Conservation (phyloP, 805 yeast genomes). For the Metschnikowia picachoensis region DNA sequence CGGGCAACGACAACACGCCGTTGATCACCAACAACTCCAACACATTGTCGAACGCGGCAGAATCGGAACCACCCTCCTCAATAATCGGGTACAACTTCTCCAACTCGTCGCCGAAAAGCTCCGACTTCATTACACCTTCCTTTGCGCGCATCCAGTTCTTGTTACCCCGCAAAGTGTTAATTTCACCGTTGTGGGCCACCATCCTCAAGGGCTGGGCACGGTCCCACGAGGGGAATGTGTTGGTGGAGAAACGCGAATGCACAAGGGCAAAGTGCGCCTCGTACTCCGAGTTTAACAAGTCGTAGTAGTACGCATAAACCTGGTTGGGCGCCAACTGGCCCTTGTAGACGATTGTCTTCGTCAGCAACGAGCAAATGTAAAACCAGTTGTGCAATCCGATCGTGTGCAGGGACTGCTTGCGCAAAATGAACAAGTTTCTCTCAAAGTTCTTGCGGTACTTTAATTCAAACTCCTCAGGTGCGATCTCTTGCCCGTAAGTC, state of each 20-base stretch:
- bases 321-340: conserved; percentile 97
- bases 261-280: conserved; percentile 95
- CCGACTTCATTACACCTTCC: conserved; percentile 92
- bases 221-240: conserved; percentile 99
- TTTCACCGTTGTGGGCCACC: conserved; percentile 99
- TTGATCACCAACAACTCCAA: conserved; percentile 86
- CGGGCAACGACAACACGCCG: conserved; percentile 89
- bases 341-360: conserved; percentile 89
- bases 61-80: conserved; percentile 98
- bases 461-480: conserved; percentile 52
- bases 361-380: conserved; percentile 88
- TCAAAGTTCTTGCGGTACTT: conserved; percentile 66
- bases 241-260: conserved; percentile 95
- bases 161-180: conserved; percentile 94
- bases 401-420: conserved; percentile 86
- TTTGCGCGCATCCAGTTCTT: conserved; percentile 99
- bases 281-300: conserved; percentile 83
- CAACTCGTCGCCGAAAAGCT: conserved; percentile 84
- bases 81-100: conserved; percentile 91
- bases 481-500: conserved; percentile 25
- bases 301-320: conserved; percentile 92
- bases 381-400: conserved; percentile 97
- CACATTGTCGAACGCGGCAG: conserved; percentile 96
- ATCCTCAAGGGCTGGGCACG: conserved; percentile 97
- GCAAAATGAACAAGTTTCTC: conserved; percentile 75